Conservation (phyloP, 2,329 filamentous ascomycete species). For the Sclerotinia nivalis region DNA sequence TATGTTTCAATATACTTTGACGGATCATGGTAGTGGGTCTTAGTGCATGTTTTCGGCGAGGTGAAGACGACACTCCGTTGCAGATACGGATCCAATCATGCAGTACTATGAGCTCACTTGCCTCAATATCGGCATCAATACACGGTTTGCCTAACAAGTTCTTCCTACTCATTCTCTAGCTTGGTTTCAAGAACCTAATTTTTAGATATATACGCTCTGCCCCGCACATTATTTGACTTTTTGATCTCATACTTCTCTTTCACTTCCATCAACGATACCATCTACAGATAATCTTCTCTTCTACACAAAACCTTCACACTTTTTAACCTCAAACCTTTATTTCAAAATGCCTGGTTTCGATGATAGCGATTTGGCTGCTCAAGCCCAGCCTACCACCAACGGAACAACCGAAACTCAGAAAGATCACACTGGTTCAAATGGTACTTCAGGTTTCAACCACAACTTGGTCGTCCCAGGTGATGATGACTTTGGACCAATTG, state of each 20-base stretch:
- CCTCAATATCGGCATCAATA: conserved; percentile 13
- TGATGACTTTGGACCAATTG: conserved; percentile 50
- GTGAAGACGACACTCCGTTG: conserved; percentile 14
- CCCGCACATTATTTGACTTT: background rate
- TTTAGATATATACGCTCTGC: conserved; percentile 37
- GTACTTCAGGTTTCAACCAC: conserved; percentile 20
- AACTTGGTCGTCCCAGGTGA: conserved; percentile 20
- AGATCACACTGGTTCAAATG: conserved; percentile 31
- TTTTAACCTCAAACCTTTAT: background rate
- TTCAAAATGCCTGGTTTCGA: conserved; percentile 61
- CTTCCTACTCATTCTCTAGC: conserved; percentile 36
- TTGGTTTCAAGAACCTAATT: conserved; percentile 30
- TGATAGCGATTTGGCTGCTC: conserved; percentile 54
- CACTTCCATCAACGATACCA: background rate
- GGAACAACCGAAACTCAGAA: conserved; percentile 30
- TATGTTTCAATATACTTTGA: conserved; percentile 29
- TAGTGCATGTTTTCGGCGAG: conserved; percentile 1
- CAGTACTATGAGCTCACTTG: conserved; percentile 18
- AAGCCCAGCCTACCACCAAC: conserved; percentile 35
- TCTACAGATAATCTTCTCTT: background rate
- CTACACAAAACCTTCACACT: background rate
- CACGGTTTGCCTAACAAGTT: conserved; percentile 19
- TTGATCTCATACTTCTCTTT: conserved; percentile 2
- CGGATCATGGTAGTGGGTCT: conserved; percentile 14
- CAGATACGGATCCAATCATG: conserved; percentile 18